Conservation (phyloP, 1,284 basidiomycete species). For the Boletus sp. region DNA sequence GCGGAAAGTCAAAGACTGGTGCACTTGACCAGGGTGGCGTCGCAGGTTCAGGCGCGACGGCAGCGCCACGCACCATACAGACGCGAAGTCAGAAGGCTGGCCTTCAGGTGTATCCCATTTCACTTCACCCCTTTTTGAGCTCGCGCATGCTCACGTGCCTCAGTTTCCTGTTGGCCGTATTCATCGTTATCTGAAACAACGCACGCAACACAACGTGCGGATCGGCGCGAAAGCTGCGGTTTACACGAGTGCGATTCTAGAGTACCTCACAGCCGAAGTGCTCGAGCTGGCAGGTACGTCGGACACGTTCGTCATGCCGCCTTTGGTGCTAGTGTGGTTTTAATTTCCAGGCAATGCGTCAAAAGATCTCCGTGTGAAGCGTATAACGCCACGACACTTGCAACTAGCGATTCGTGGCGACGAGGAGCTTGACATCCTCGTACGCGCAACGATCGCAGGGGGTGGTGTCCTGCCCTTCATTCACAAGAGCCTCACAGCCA, state of each 20-base stretch:
- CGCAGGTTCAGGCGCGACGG: conserved; percentile 42
- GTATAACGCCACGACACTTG: conserved; percentile 92
- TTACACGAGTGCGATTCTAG: conserved; percentile 87
- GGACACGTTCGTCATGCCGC: neutral
- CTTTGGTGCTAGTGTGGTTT: neutral
- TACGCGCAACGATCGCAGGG: conserved; percentile 68
- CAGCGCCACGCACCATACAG: conserved; percentile 41
- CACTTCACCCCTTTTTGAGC: neutral
- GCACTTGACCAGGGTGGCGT: conserved; percentile 36
- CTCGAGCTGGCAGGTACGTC: conserved; percentile 80
- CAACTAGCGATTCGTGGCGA: conserved; percentile 95
- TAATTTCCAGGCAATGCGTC: conserved; percentile 84
- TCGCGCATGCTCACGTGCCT: conserved; percentile 1
- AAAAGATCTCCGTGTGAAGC: conserved; percentile 93
- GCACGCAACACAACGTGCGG: conserved; percentile 90
- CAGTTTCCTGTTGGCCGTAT: conserved; percentile 93
- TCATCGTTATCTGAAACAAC: conserved; percentile 90
- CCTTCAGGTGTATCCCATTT: conserved; percentile 72
- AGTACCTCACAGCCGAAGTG: conserved; percentile 89
- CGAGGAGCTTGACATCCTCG: conserved; percentile 83
- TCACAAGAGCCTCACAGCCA: conserved; percentile 76
- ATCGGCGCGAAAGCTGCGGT: conserved; percentile 92
- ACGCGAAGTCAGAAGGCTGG: conserved; percentile 83
- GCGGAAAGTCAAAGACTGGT: conserved; percentile 38
- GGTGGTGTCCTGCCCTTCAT: conserved; percentile 96